phyloP scores from a whole-genome alignment of 2,329 filamentous ascomycete genomes.

The Ophiostoma quercus region DNA sequence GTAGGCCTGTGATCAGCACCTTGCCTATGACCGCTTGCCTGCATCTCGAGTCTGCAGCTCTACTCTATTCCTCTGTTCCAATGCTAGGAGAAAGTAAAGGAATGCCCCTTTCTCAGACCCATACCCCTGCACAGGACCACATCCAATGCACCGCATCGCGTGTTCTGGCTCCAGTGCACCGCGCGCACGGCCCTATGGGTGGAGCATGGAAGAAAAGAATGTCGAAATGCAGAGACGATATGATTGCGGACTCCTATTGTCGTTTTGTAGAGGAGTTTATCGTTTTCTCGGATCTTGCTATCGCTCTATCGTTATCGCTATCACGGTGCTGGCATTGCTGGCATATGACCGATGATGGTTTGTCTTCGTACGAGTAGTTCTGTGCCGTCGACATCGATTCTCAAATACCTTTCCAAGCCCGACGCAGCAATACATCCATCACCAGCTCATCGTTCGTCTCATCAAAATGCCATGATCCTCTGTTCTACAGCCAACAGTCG shows the following conservation, averaged over 20 bases:
- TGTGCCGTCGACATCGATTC: neutral
- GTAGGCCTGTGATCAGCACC: neutral
- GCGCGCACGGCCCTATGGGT: constrained; percentile 21
- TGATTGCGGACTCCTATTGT: neutral
- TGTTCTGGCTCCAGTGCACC: constrained; percentile 8
- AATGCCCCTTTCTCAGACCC: neutral
- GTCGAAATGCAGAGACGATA: neutral
- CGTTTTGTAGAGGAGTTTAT: too few species aligned
- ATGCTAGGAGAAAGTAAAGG: too few species aligned
- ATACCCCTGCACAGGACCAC: constrained; percentile 5
- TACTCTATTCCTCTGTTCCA: too few species aligned
- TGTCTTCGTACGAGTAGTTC: too few species aligned
- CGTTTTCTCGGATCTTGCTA: neutral
- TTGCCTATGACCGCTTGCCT: neutral
- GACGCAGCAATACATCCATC: neutral
- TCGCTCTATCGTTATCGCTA: neutral
- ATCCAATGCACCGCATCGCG: constrained; percentile 3
- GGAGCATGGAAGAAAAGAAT: neutral
- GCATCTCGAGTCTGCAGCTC: neutral
- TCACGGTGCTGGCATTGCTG: neutral
- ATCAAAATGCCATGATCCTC: neutral
- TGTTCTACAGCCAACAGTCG: neutral
- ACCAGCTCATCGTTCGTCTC: neutral
- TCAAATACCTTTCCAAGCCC: neutral
- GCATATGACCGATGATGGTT: neutral